Conservation (phyloP, 2,329 filamentous ascomycete species). For the Calycina herbarum region DNA sequence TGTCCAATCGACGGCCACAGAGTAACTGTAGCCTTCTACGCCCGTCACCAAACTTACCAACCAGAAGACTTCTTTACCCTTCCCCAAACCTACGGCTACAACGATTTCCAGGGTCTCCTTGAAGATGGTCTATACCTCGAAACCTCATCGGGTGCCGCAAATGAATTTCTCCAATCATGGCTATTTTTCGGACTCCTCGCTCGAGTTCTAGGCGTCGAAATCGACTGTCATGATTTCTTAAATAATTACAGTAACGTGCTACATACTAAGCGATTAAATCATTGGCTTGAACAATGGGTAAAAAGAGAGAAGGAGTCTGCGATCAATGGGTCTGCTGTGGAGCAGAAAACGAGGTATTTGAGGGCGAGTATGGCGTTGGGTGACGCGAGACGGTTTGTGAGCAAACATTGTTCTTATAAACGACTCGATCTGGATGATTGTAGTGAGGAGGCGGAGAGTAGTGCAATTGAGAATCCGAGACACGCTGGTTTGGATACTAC, state of each 20-base stretch:
- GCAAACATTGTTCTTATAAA: too few relatives aligned
- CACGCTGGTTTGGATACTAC: too few relatives aligned
- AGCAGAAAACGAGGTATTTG: too few relatives aligned
- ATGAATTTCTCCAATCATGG: constrained; percentile 4
- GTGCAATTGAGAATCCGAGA: too few relatives aligned
- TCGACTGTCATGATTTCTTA: background rate
- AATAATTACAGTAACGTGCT: background rate
- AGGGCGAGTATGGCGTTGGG: too few relatives aligned
- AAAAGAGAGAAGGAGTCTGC: background rate
- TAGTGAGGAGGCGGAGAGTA: too few relatives aligned
- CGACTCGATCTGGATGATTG: too few relatives aligned
- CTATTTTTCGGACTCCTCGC: constrained; percentile 4
- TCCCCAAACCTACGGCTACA: background rate
- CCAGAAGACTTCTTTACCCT: constrained; percentile 7
- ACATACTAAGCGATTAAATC: background rate
- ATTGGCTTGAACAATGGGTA: background rate
- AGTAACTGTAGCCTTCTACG: background rate
- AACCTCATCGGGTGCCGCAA: background rate
- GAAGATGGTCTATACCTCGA: constrained; percentile 1
- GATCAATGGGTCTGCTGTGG: too few relatives aligned
- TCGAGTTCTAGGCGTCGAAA: background rate
- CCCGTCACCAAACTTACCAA: background rate
- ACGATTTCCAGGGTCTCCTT: background rate
- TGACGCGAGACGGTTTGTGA: too few relatives aligned
- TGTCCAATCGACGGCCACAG: background rate